Evolutionary conservation across 768 basidiomycete species (phyloP).

Genomic region (Boletus sp.): DNA sequence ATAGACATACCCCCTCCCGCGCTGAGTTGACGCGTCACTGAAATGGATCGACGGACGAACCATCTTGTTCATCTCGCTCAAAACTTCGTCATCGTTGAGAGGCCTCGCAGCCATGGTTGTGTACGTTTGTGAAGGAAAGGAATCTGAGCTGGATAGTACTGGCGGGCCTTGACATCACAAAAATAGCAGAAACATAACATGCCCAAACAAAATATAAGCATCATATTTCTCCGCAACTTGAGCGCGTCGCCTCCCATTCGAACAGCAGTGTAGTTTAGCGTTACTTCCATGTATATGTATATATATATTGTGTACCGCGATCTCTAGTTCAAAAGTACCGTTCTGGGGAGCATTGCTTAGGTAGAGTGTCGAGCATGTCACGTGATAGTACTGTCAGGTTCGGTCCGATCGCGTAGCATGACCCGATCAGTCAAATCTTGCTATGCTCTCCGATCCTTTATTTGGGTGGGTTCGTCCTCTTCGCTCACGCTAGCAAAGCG

Average conservation of each 20-base stretch:
- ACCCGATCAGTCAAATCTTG: neutral
- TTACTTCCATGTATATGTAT: too few relatives aligned
- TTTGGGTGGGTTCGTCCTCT: conserved; percentile 7
- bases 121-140: neutral
- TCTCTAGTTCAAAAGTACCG: too few relatives aligned
- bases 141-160: neutral
- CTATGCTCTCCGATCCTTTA: neutral
- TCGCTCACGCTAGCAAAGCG: conserved; percentile 1
- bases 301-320: too few relatives aligned
- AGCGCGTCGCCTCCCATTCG: too few relatives aligned
- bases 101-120: conserved; percentile 66
- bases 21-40: conserved; percentile 1
- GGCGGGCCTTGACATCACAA: too few relatives aligned
- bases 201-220: too few relatives aligned
- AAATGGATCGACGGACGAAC: conserved; percentile 40
- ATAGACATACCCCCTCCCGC: neutral
- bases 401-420: neutral
- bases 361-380: neutral
- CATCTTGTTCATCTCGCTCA: conserved; percentile 99
- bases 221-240: too few relatives aligned
- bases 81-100: conserved; percentile 91
- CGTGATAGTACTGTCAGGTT: neutral
- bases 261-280: too few relatives aligned
- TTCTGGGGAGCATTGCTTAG: too few relatives aligned
- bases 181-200: too few relatives aligned